Conservation (phyloP, 1,284 basidiomycete species). For the Sanghuangporus baumii region DNA sequence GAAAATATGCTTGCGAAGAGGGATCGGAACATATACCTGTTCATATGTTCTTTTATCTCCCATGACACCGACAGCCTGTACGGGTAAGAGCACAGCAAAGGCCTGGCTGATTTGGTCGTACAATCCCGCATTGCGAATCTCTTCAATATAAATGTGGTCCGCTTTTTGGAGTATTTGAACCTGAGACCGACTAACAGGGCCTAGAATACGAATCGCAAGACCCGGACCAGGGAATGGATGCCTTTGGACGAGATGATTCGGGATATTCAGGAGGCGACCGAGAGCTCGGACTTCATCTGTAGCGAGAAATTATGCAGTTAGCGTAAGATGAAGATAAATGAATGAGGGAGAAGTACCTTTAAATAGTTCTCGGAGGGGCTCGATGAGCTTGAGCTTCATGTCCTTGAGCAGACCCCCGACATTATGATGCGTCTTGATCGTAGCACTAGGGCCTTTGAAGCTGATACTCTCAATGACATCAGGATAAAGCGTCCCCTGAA, state of each 20-base stretch:
- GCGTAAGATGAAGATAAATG: not conserved
- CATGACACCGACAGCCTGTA: conserved; percentile 96
- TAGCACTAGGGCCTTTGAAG: conserved; percentile 98
- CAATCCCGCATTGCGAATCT: conserved; percentile 88
- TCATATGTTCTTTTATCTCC: conserved; percentile 97
- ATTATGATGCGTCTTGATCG: conserved; percentile 99
- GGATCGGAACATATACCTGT: conserved; percentile 51
- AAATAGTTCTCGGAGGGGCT: conserved; percentile 96
- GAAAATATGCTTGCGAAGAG: not conserved
- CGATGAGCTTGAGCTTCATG: conserved; percentile 99
- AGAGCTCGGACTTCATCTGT: conserved; percentile 94
- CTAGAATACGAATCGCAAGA: conserved; percentile 97
- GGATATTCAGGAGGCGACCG: conserved; percentile 88
- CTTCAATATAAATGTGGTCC: conserved; percentile 96
- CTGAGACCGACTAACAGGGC: conserved; percentile 90
- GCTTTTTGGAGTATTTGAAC: conserved; percentile 94
- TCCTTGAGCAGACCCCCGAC: conserved; percentile 95
- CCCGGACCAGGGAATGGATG: conserved; percentile 99
- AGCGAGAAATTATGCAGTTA: conserved; percentile 10
- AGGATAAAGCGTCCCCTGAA: conserved; percentile 98
- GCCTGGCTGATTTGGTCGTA: conserved; percentile 97
- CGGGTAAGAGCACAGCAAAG: conserved; percentile 95
- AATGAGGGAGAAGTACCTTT: conserved; percentile 62
- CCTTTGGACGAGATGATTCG: conserved; percentile 88
- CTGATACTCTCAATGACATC: conserved; percentile 99